Evolutionary conservation across 2,329 filamentous ascomycete genomes (phyloP), one percentile per base, ranked within the genome.

Genomic region (Scortechinia acanthostroma): DNA sequence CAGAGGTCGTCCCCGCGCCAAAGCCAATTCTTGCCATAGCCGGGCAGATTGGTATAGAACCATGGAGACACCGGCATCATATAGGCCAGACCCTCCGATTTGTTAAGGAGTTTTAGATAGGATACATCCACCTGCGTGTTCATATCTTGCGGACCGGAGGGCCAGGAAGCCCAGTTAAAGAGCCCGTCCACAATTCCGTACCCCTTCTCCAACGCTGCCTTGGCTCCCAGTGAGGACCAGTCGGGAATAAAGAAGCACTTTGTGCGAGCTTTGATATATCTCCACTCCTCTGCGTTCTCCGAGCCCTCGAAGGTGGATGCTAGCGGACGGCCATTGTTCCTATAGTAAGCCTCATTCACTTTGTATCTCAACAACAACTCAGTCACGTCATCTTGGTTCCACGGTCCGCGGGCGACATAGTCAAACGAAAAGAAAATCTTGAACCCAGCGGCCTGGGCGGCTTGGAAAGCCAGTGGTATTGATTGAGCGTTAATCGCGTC

Each of bases 1-100:
- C 80, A 85, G 13, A 83, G 58, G 45, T 71, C 64, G 50, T 83
- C 79, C n/a, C 76, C 74, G 20, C 69, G 68, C 66, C 75, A 83
- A 4, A 80, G 62, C 77, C 79, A 84, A 54, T 80, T 78, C 60
- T 83, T 83, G 37, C 62, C 57, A 52, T 69, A 81, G 4, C 64
- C 62, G 0, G 74, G 71, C 2, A 81, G 61, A 47, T 78, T 73
- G 43, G 79, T 80, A 57, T 71, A 80, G 57, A 80, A 80, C 74
- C 74, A 78, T 0, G 76, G 74, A 0, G 71, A 71, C n/a, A 76
- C 68, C 2, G 72, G 66, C 71, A 76, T 76, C 69, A 77, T 76
- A 45, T 65, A 71, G 3, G 59, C 57, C 52, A 69, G 71, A 3
- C 54, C 54, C 48, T 2, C 54, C 21, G 6, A 50, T 50, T 17